Conservation (phyloP, 2,329 filamentous ascomycete species). For the Talaromyces funiculosus region DNA sequence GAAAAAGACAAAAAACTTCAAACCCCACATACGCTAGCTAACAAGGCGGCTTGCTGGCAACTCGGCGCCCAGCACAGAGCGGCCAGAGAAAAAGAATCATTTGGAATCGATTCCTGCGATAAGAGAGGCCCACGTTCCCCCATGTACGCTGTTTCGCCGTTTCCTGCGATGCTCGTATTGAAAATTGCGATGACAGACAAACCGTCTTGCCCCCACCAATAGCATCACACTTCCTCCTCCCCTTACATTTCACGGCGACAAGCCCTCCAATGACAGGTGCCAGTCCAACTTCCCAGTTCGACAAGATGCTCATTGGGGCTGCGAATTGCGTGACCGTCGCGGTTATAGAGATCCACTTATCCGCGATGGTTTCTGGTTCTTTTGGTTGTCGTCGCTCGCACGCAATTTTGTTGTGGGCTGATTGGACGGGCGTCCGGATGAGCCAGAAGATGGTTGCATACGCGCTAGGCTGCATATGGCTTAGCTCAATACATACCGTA, state of each 20-base stretch:
- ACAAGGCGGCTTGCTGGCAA: neutral
- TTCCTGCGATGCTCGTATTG: too few relatives aligned
- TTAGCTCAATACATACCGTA: neutral
- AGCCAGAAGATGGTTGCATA: neutral
- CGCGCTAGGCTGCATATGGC: neutral
- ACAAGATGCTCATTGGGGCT: neutral
- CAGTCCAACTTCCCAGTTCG: neutral
- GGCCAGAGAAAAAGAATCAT: neutral
- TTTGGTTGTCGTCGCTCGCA: neutral
- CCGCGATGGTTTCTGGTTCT: neutral
- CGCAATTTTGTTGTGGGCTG: neutral
- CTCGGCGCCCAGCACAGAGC: neutral
- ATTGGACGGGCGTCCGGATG: neutral
- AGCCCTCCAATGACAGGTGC: neutral
- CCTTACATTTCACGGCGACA: neutral
- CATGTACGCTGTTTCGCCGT: too few relatives aligned
- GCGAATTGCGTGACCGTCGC: neutral
- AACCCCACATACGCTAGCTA: constrained; percentile 14
- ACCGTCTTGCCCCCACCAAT: neutral
- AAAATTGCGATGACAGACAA: too few relatives aligned
- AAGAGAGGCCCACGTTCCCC: neutral
- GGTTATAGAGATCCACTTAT: constrained; percentile 5
- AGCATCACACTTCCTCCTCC: neutral
- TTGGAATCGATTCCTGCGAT: neutral
- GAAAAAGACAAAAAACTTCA: neutral